Percentiles rank a stretch among this genome's conserved stretches.
Conservation (phyloP, 805 yeast genomes). For the Kuraishia piskuri region DNA sequence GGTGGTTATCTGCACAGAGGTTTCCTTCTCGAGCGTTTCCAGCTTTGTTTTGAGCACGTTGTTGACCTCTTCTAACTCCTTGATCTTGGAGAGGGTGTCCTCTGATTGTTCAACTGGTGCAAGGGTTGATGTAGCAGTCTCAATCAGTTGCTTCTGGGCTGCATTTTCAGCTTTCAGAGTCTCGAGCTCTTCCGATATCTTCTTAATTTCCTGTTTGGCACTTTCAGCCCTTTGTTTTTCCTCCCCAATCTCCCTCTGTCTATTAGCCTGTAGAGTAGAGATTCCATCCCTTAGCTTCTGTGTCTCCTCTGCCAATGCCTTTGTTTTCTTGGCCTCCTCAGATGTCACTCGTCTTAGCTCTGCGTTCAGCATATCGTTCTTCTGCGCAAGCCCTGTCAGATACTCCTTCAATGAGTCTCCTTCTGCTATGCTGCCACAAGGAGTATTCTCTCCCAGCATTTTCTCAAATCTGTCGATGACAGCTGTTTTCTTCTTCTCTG, state of each 20-base stretch:
- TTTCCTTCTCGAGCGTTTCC: neutral
- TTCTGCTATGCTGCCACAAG: conserved; percentile 67
- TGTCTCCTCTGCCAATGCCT: conserved; percentile 6
- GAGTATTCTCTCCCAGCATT: conserved; percentile 71
- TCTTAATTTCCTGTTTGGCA: conserved; percentile 4
- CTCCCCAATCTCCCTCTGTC: conserved; percentile 7
- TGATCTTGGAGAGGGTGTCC: conserved; percentile 2
- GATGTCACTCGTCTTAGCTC: conserved; percentile 49
- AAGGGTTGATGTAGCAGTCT: neutral
- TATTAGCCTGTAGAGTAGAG: neutral
- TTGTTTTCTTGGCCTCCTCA: conserved; percentile 12
- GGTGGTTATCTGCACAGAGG: neutral
- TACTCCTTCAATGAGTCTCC: conserved; percentile 63
- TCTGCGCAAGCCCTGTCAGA: conserved; percentile 51
- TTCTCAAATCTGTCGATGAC: conserved; percentile 57
- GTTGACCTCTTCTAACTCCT: conserved; percentile 4
- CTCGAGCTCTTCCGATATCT: neutral
- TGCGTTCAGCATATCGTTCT: conserved; percentile 48
- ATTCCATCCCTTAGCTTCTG: neutral
- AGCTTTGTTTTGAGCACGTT: neutral
- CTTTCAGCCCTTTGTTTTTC: conserved; percentile 2
- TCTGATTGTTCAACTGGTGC: neutral
- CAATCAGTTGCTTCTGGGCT: conserved; percentile 1
- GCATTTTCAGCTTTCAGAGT: conserved; percentile 1
- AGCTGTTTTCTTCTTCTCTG: conserved; percentile 61